Conservation (phyloP, 192 early-diverging fungal species). For the Backusella macrospora region DNA sequence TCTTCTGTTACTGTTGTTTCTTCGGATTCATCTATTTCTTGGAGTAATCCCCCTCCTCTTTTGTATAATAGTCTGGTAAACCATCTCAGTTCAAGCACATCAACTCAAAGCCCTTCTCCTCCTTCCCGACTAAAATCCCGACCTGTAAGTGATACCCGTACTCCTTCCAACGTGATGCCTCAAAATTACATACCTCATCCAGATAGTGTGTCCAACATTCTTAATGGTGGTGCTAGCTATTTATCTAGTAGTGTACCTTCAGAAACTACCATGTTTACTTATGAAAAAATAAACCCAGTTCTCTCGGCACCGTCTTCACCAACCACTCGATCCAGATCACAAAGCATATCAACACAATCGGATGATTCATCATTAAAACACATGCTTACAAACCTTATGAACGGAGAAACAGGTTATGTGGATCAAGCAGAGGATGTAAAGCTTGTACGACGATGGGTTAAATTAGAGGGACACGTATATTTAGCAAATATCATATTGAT, state of each 20-base stretch:
- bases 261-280: neutral
- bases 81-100: slow-evolving; percentile 14
- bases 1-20: slow-evolving; percentile 15
- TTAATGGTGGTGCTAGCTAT: neutral
- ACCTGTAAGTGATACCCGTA: neutral
- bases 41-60: slow-evolving; percentile 30
- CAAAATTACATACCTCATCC: slow-evolving; percentile 1
- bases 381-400: slow-evolving; percentile 9
- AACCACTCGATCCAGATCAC: slow-evolving; percentile 4
- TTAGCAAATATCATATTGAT: slow-evolving; percentile 12
- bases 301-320: slow-evolving; percentile 20
- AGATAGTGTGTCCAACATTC: neutral
- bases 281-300: slow-evolving; percentile 2
- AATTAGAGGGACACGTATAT: slow-evolving; percentile 6
- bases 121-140: neutral
- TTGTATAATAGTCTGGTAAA: slow-evolving; percentile 11
- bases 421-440: slow-evolving; percentile 24
- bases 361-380: slow-evolving; percentile 21
- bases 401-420: slow-evolving; percentile 10
- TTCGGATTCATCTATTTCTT: slow-evolving; percentile 25
- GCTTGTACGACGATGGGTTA: slow-evolving; percentile 27
- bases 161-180: slow-evolving; percentile 7
- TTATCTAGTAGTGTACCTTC: slow-evolving; percentile 22
- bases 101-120: neutral
- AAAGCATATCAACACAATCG: slow-evolving; percentile 14